Conservation (phyloP, 495 filamentous ascomycete species). For the Pseudoneurospora amorphoporcata region DNA sequence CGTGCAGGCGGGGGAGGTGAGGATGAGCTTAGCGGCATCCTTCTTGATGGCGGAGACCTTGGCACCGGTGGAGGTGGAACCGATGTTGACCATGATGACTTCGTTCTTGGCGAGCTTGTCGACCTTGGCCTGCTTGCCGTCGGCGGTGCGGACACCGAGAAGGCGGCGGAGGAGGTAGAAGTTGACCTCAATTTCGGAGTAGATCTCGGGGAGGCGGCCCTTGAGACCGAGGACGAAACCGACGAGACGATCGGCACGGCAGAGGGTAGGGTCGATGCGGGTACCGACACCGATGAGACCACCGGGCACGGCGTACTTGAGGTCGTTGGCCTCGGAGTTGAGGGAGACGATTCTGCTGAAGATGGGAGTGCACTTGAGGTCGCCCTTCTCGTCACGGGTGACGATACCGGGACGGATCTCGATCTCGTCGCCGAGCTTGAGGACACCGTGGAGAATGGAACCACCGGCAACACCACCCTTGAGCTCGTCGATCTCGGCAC, state of each 20-base stretch:
- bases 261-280: slow-evolving; percentile 90
- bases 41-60: slow-evolving; percentile 95
- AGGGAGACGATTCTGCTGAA: slow-evolving; percentile 89
- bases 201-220: slow-evolving; percentile 84
- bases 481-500: slow-evolving; percentile 97
- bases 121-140: slow-evolving; percentile 98
- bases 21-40: slow-evolving; percentile 72
- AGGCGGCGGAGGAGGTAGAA: slow-evolving; percentile 93
- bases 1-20: slow-evolving; percentile 87
- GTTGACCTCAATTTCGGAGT: slow-evolving; percentile 96
- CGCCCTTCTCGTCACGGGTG: slow-evolving; percentile 82
- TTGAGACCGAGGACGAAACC: slow-evolving; percentile 95
- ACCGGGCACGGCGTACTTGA: slow-evolving; percentile 95
- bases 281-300: slow-evolving; percentile 97
- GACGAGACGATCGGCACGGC: slow-evolving; percentile 95
- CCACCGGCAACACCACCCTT: slow-evolving; percentile 99
- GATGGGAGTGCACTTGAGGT: slow-evolving; percentile 92
- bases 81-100: slow-evolving; percentile 99
- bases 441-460: slow-evolving; percentile 86
- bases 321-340: slow-evolving; percentile 94
- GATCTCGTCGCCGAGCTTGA: slow-evolving; percentile 94
- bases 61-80: slow-evolving; percentile 86
- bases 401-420: slow-evolving; percentile 96
- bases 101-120: slow-evolving; percentile 96
- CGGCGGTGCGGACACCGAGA: slow-evolving; percentile 92